Conservation (phyloP, 2,329 filamentous ascomycete species). For the Falciphora oryzae region DNA sequence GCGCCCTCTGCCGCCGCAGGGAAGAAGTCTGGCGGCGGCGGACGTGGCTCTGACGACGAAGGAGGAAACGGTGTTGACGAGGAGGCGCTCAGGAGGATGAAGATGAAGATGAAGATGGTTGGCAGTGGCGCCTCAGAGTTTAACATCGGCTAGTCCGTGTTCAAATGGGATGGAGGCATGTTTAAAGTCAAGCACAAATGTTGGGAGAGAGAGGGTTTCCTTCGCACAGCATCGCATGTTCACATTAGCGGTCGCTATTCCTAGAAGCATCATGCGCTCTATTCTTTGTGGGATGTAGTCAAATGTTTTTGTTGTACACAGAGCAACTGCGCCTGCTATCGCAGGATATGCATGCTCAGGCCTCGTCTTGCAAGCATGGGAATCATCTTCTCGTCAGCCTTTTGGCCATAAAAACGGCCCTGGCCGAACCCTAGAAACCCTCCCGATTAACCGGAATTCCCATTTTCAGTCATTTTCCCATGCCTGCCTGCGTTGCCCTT, state of each 20-base stretch:
- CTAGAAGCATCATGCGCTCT: not conserved
- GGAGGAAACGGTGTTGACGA: conserved; percentile 41
- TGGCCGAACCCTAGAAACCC: not conserved
- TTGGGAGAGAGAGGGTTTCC: not conserved
- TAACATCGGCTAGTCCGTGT: conserved; percentile 18
- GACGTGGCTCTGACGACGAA: conserved; percentile 15
- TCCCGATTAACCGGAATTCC: not conserved
- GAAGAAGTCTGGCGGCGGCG: conserved; percentile 18
- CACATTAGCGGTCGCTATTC: not conserved
- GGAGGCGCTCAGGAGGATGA: conserved; percentile 44
- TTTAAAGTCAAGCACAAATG: not conserved
- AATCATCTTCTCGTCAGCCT: not conserved
- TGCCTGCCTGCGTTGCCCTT: conserved; percentile 1
- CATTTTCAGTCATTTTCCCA: not conserved
- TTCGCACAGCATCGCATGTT: not conserved
- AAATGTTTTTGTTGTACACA: not conserved
- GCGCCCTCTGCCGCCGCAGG: conserved; percentile 20
- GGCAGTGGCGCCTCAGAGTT: conserved; percentile 19
- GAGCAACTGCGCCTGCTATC: not conserved
- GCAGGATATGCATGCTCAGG: not conserved
- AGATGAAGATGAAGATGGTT: conserved; percentile 22
- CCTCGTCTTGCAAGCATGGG: not conserved
- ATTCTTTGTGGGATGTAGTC: not conserved
- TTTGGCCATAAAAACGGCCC: not conserved
- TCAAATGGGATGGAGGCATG: too few species aligned